These are phyloP conservation scores for Verticillium zaregamsianum DNA, from an alignment of 2,329 filamentous ascomycete species.

Conservation along the genomic window DNA sequence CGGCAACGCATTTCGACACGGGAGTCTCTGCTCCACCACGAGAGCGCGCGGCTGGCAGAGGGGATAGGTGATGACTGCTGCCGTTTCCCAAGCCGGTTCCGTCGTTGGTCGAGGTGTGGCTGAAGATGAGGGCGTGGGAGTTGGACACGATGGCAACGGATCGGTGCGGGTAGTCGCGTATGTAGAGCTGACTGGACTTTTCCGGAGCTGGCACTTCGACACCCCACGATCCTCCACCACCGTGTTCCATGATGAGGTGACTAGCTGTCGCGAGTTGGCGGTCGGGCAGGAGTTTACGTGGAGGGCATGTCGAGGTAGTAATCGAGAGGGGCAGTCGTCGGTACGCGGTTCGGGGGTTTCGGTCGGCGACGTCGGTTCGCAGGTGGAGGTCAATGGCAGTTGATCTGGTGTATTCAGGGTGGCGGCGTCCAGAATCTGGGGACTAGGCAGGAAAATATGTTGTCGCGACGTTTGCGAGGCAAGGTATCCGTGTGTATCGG, in stretches of 20 bases:
- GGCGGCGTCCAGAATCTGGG: not conserved
- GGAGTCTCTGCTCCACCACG: conserved; percentile 38
- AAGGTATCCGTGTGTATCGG: not conserved
- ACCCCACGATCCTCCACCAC: conserved; percentile 35
- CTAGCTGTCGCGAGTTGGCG: conserved; percentile 1
- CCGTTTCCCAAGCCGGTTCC: conserved; percentile 28
- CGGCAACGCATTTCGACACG: conserved; percentile 75
- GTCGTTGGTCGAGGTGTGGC: conserved; percentile 65
- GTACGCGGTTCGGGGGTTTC: not conserved
- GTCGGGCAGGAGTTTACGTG: not conserved
- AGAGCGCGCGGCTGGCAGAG: conserved; percentile 41
- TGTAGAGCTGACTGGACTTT: conserved; percentile 71
- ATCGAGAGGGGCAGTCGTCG: not conserved
- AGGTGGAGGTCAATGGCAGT: not conserved
- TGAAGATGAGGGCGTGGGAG: conserved; percentile 78
- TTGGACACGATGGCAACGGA: conserved; percentile 81
- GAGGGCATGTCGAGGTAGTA: conserved; percentile 1
- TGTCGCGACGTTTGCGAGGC: not conserved
- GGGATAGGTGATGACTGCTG: conserved; percentile 52
- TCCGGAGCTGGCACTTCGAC: conserved; percentile 46
- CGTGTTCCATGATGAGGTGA: conserved; percentile 41
- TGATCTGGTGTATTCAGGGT: not conserved
- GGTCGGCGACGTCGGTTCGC: not conserved
- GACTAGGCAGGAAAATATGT: not conserved
- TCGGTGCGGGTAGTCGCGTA: conserved; percentile 82